These are phyloP conservation scores for Penicillium pulvis DNA, from an alignment of 495 filamentous ascomycete species.

Conservation along the genomic window DNA sequence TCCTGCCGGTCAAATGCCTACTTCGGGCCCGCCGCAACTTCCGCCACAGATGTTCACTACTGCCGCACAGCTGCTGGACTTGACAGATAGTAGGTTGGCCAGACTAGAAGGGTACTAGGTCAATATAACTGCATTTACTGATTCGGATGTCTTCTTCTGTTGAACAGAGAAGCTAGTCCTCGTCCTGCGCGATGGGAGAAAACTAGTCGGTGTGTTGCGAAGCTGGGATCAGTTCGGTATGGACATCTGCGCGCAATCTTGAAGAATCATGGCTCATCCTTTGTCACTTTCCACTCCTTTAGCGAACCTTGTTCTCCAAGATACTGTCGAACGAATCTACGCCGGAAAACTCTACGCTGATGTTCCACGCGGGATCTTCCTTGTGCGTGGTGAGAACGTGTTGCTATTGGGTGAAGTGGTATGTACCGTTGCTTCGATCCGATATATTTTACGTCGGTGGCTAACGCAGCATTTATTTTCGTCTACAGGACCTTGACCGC, in stretches of 20 bases:
- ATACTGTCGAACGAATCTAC: conserved; percentile 85
- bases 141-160: neutral
- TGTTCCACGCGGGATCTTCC: conserved; percentile 76
- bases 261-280: conserved; percentile 10
- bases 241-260: conserved; percentile 19
- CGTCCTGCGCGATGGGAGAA: conserved; percentile 86
- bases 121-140: neutral
- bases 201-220: conserved; percentile 86
- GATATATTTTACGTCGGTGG: neutral
- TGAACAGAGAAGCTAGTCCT: conserved; percentile 86
- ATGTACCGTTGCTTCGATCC: conserved; percentile 22
- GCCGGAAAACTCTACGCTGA: conserved; percentile 75
- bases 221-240: conserved; percentile 99
- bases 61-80: conserved; percentile 87
- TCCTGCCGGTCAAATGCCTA: conserved; percentile 23
- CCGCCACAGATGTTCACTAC: conserved; percentile 95
- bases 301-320: conserved; percentile 95
- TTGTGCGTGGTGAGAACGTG: conserved; percentile 94
- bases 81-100: conserved; percentile 81
- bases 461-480: conserved; percentile 2
- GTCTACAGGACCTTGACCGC: conserved; percentile 77
- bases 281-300: conserved; percentile 12
- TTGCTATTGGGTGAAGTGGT: conserved; percentile 89
- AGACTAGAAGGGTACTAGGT: neutral
- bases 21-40: conserved; percentile 51